phyloP scores from a whole-genome alignment of 345 rosid species.

The Xanthoceras sorbifolium region DNA sequence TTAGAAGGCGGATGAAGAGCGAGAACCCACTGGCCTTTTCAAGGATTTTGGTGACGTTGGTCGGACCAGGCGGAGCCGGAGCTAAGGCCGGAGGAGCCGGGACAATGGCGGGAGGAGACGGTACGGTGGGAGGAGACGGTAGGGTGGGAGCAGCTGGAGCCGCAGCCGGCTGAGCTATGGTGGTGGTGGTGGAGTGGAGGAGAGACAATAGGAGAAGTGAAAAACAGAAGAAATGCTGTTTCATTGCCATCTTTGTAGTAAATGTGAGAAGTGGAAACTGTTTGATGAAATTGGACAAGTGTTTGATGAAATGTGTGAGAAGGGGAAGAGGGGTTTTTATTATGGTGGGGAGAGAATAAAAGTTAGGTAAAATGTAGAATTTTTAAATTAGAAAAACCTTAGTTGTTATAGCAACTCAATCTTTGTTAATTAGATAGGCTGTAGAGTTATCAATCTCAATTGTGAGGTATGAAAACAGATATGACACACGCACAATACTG shows the following conservation, averaged over 20 bases:
- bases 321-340: slow-evolving; percentile 18
- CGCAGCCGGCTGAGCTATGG: slow-evolving; percentile 33
- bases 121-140: background rate
- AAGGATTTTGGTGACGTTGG: slow-evolving; percentile 38
- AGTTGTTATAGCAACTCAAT: slow-evolving; percentile 26
- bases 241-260: slow-evolving; percentile 13
- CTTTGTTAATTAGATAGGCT: slow-evolving; percentile 12
- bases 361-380: slow-evolving; percentile 31
- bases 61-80: slow-evolving; percentile 34
- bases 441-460: slow-evolving; percentile 14
- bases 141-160: slow-evolving; percentile 32
- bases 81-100: slow-evolving; percentile 24
- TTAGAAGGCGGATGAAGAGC: slow-evolving; percentile 35
- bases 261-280: background rate
- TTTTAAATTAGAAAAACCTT: slow-evolving; percentile 17
- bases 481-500: slow-evolving; percentile 1
- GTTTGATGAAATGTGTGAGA: slow-evolving; percentile 14
- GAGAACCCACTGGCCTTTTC: slow-evolving; percentile 42
- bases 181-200: slow-evolving; percentile 22
- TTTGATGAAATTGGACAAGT: slow-evolving; percentile 10
- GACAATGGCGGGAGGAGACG: background rate
- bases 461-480: slow-evolving; percentile 2
- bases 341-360: background rate
- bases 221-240: slow-evolving; percentile 7
- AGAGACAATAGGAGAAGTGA: slow-evolving; percentile 27